Evolutionary conservation across 164 flowering plant genomes (phyloP).

Genomic region (Protea cynaroides): DNA sequence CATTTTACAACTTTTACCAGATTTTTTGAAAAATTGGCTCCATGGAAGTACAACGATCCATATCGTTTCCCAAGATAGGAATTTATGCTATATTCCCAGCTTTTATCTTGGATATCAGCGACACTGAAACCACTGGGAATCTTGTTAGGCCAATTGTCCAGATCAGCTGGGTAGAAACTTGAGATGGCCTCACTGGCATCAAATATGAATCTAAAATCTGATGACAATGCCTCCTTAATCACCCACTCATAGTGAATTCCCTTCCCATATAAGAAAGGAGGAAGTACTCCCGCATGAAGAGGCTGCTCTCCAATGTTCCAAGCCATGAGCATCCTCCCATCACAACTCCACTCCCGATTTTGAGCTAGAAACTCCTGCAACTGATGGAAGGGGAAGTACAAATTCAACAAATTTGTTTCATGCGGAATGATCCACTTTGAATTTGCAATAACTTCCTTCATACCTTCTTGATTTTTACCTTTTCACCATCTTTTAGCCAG

Average conservation of each 20-base stretch:
- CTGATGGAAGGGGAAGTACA: conserved; percentile 38
- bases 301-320: conserved; percentile 78
- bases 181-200: conserved; percentile 77
- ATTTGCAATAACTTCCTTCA: conserved; percentile 19
- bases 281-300: conserved; percentile 77
- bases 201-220: conserved; percentile 66
- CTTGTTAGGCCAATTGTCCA: conserved; percentile 13
- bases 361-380: conserved; percentile 66
- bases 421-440: conserved; percentile 23
- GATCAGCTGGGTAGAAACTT: conserved; percentile 36
- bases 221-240: conserved; percentile 64
- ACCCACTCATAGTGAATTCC: conserved; percentile 77
- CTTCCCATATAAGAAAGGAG: conserved; percentile 78
- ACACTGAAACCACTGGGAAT: conserved; percentile 9
- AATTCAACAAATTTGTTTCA: conserved; percentile 20
- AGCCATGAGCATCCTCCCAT: conserved; percentile 57
- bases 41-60: conserved; percentile 57
- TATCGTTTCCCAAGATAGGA: conserved; percentile 48
- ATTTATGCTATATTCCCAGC: conserved; percentile 68
- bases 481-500: conserved; percentile 55
- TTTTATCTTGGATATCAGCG: conserved; percentile 25
- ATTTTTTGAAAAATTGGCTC: conserved; percentile 37
- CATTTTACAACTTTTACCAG: conserved; percentile 52
- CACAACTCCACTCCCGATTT: conserved; percentile 30
- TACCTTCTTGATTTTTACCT: conserved; percentile 50